phyloP scores from a whole-genome alignment of 805 yeast species.

The Cephaloascus fragrans region DNA sequence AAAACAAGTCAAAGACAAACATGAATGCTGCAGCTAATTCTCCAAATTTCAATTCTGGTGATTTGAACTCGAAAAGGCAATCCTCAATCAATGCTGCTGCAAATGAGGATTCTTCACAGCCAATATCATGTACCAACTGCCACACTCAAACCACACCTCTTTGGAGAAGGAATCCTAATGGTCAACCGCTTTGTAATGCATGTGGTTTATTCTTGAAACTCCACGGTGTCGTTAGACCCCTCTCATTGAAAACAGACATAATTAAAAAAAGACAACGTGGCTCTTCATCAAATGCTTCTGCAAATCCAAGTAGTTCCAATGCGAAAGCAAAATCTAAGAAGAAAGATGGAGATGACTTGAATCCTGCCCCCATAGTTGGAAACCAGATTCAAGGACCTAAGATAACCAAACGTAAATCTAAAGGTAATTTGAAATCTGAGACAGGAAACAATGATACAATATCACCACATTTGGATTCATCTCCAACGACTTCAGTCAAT shows the following conservation, averaged over 20 bases:
- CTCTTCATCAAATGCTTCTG: slow-evolving; percentile 20
- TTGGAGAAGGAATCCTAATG: slow-evolving; percentile 91
- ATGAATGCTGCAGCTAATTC: not conserved
- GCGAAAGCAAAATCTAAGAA: slow-evolving; percentile 8
- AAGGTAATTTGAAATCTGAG: slow-evolving; percentile 5
- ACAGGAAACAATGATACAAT: slow-evolving; percentile 5
- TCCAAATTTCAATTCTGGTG: not conserved
- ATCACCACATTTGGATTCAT: not conserved
- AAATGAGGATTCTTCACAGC: not conserved
- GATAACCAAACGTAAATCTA: slow-evolving; percentile 3
- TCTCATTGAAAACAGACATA: slow-evolving; percentile 84
- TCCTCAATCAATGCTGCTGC: not conserved
- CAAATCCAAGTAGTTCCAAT: slow-evolving; percentile 6
- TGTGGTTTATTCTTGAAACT: slow-evolving; percentile 88
- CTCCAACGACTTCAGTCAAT: not conserved
- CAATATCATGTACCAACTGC: slow-evolving; percentile 67
- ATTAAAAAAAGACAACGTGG: slow-evolving; percentile 82
- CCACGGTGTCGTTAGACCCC: slow-evolving; percentile 92
- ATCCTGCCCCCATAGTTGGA: slow-evolving; percentile 30
- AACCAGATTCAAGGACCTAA: too few species aligned
- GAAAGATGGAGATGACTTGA: slow-evolving; percentile 38
- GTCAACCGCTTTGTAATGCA: slow-evolving; percentile 90
- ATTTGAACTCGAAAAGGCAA: not conserved
- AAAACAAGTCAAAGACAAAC: not conserved
- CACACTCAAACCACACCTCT: slow-evolving; percentile 87